phyloP scores from a whole-genome alignment of 2,329 filamentous ascomycete genomes.

The Fonsecaea monophora region DNA sequence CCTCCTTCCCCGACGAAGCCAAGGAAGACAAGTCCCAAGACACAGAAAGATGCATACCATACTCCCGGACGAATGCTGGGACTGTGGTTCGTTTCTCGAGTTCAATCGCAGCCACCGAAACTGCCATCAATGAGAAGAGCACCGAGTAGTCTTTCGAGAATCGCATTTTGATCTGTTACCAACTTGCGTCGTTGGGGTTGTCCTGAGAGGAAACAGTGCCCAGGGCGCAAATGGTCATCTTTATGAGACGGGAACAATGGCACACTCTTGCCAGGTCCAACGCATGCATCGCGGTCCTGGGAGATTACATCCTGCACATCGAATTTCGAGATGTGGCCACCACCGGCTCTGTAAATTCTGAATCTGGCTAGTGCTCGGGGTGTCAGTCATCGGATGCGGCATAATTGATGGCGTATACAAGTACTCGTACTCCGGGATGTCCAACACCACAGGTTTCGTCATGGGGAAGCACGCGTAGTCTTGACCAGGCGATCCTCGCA shows the following conservation, averaged over 20 bases:
- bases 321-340: neutral
- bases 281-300: neutral
- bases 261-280: neutral
- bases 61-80: neutral
- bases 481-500: neutral
- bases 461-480: neutral
- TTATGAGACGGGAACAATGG: neutral
- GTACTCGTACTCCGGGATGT: neutral
- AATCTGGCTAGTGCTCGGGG: neutral
- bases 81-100: neutral
- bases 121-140: neutral
- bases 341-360: neutral
- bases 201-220: neutral
- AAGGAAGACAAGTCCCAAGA: neutral
- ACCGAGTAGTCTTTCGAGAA: neutral
- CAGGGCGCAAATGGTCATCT: neutral
- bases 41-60: neutral
- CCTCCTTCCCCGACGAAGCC: neutral
- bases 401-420: neutral
- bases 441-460: neutral
- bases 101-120: neutral
- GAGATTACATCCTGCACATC: neutral
- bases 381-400: neutral
- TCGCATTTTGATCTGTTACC: slow-evolving; percentile 1
- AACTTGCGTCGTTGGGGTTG: neutral